Evolutionary conservation across 352 stramenopile species (phyloP), one percentile per base, ranked within the genome.

Genomic region (Thalassiosira sp.): DNA sequence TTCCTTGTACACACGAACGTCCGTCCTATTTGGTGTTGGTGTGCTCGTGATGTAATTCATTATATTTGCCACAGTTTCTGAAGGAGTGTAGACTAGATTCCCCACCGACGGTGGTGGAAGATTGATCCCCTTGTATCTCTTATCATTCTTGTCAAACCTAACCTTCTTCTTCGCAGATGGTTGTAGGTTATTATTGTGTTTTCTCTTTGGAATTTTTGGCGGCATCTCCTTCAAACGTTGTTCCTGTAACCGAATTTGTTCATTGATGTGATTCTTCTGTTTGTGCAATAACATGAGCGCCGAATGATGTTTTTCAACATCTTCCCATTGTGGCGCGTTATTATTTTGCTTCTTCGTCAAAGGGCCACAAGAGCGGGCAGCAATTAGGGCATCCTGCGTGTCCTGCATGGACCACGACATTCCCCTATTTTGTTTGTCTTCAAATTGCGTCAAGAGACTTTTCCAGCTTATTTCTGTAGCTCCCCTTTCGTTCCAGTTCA

Each of bases 1-100:
- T 20, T 72, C 63, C 37, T 72, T 72, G 16, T 24, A 67, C 35
- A 16, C 3, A 3, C 58, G 35, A n/a, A 67, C 20, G 1, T 54
- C 58, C 0, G 5, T 37, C 22, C 58, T 67, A 25, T 27, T 56
- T 16, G 35, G 58, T n/a, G 1, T 33, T 1, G 35, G 35, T 5
- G 27, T 8, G 3, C 58, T 22, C 2, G 54, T 6, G 1, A 54
- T 31, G n/a, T 49, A 63, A 16, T 56, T 33, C 18, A 27, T 40
- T 20, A 56, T 20, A 31, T 67, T 54, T 16, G 16, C 24, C 1
- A 64, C 54, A 1, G 42, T 56, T 22, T 67, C 58, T 1, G 8
- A 8, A 40, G 58, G 58, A 3, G 58, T 67, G 58, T 67, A 67
- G 5, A 56, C 7, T 24, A 52, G 8, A 16, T 67, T 40, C 1